A percentile compares a stretch with the other conserved stretches of the same genome.
Evolutionary conservation across 2,329 filamentous ascomycete species (phyloP).

Genomic region (Ambrosiella cleistominuta): DNA sequence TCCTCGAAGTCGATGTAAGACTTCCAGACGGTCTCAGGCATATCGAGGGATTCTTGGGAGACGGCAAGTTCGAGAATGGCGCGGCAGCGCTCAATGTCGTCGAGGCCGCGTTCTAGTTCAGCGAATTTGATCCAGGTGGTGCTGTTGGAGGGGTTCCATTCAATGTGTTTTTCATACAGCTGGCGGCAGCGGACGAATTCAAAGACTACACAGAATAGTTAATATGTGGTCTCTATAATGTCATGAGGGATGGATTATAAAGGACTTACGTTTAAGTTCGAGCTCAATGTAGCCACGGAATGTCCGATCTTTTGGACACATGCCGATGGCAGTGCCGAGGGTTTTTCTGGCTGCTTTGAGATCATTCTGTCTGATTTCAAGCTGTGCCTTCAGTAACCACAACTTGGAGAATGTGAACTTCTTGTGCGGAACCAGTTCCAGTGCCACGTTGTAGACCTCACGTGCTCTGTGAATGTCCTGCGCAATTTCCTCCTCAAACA

Average conservation of each 20-base stretch:
- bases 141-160: slow-evolving; percentile 79
- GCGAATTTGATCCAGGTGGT: slow-evolving; percentile 95
- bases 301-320: slow-evolving; percentile 89
- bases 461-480: slow-evolving; percentile 62
- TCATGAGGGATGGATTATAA: neutral
- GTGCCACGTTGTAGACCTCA: slow-evolving; percentile 78
- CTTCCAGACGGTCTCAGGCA: slow-evolving; percentile 97
- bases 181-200: slow-evolving; percentile 85
- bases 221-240: neutral
- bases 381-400: slow-evolving; percentile 86
- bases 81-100: slow-evolving; percentile 72
- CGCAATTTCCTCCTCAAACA: slow-evolving; percentile 82
- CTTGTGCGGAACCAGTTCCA: slow-evolving; percentile 82
- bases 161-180: slow-evolving; percentile 83
- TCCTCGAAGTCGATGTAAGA: slow-evolving; percentile 98
- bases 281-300: slow-evolving; percentile 89
- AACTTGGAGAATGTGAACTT: slow-evolving; percentile 95
- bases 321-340: slow-evolving; percentile 74
- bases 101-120: slow-evolving; percentile 76
- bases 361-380: slow-evolving; percentile 76
- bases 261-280: slow-evolving; percentile 47
- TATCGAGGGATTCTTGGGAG: slow-evolving; percentile 67
- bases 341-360: slow-evolving; percentile 70
- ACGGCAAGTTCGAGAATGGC: slow-evolving; percentile 89
- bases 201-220: slow-evolving; percentile 35